Base-by-base conservation (phyloP, 192 early-diverging fungal genomes). In the Entomortierella beljakovae region DNA sequence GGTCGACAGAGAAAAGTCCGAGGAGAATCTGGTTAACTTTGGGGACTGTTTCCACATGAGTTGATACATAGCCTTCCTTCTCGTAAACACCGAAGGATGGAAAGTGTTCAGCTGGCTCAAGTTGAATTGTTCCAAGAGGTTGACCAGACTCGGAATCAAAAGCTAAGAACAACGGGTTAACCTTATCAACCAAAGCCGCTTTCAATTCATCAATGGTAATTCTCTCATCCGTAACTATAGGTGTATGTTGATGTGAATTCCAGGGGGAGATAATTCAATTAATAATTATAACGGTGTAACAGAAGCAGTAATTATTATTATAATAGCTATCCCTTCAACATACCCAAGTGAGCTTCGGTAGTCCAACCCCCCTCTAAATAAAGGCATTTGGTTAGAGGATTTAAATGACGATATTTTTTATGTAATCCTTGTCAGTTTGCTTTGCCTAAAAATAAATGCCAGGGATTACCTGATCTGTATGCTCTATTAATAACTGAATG, bases 1-100 rank as follows among this genome's bases (percentile, higher is more conserved):
- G 86, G 42, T 72, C 67, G 4, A 87, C 86, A 38, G 80, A 82
- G 37, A 87, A 81, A 22, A 87, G 66, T 3, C 86, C 86, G n/a
- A 87, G 37, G 46, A 83, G 66, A 5, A 82, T 75, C 33, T 84
- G 81, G n/a, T 73, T n/a, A 26, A 71, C 61, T 33, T 79, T 79
- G 22, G 66, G 55, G 6, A 60, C 7, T 3, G 28, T 1, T 29
- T 79, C 75, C 16, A 37, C 32, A 46, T 79, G 60, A 18, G 67
- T 28, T 1, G 53, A 48, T 9, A 22, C 37, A 29, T 70, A 70
- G 29, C 68, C 68, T 6, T 79, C 75, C 48, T 46, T 64, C 51
- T 33, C 43, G 61, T 79, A 79, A 32, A 57, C 61, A 18, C 75
- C 75, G 37, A 79, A 64, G 22, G 64, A 71, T 2, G 80, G 74